Base-by-base conservation (phyloP, 108 stramenopile species). In the Skeletonema costatum region DNA sequence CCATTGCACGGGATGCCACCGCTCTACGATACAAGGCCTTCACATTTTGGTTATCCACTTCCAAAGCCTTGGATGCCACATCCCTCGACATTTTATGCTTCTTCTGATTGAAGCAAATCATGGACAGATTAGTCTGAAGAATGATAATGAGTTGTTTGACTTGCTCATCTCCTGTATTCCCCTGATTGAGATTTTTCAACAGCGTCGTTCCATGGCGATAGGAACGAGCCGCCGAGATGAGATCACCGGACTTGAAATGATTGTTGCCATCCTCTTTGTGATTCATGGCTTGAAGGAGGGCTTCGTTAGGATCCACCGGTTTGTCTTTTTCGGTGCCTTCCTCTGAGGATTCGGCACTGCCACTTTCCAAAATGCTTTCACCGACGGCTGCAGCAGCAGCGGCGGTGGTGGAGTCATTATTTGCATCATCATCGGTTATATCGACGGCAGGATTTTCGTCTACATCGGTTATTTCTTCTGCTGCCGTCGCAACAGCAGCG, bases 11-110 rank as follows among this genome's bases (percentile, higher is more conserved):
- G 59, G 77, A 64, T 9, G 92, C 94, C 46, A 85, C 68, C 2
- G 90, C 93, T 13, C 93, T 70, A 30, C 95, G 75, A 76, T 92
- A 97, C 48, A 93, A 60, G 3, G 94, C 94, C 81, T 97, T 97
- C 74, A 95, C 91, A 71, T 92, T 85, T 48, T 64, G 70, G 10
- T 76, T 16, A 39, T 97, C 93, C 39, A 94, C 76, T 17, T 80
- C 71, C 53, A 97, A 59, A 1, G 87, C 92, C n/a, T 87, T 91
- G 59, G 78, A 73, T 0, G 95, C 90, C 1, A 93, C 84, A 62
- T 90, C 87, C n/a, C 41, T 60, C 30, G 75, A 70, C 39, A 85
- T 60, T 51, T 81, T 76, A 60, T 81, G 80, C 71, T 96, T 96
- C 7, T 83, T 73, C 65, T 90, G 87, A 75, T 93, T 89, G 69